Conservation (phyloP, 805 yeast species). For the Kodamaea lidongshanica region DNA sequence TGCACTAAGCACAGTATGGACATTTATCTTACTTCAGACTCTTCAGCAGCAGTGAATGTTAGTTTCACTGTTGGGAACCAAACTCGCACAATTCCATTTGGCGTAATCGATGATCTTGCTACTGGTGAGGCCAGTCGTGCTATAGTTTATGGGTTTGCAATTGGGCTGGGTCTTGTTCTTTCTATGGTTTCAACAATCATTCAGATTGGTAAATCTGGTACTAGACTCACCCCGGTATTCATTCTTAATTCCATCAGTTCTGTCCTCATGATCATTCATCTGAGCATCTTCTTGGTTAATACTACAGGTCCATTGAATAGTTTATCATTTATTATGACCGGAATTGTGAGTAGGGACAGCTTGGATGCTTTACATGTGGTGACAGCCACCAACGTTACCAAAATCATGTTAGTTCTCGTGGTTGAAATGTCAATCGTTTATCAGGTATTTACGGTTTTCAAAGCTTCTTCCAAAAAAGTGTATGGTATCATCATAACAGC, state of each 20-base stretch:
- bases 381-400: slow-evolving; percentile 58
- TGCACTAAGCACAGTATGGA: too few relatives aligned
- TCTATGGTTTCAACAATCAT: slow-evolving; percentile 6
- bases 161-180: slow-evolving; percentile 10
- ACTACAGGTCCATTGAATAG: slow-evolving; percentile 48
- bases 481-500: slow-evolving; percentile 36
- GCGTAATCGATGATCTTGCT: slow-evolving; percentile 6
- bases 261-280: slow-evolving; percentile 49
- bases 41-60: too few relatives aligned
- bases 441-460: slow-evolving; percentile 69
- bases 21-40: too few relatives aligned
- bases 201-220: slow-evolving; percentile 32
- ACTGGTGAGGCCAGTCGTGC: slow-evolving; percentile 2
- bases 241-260: slow-evolving; percentile 63
- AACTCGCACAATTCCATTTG: too few relatives aligned
- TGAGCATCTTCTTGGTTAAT: slow-evolving; percentile 53
- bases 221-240: slow-evolving; percentile 63
- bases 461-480: slow-evolving; percentile 44
- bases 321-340: slow-evolving; percentile 37
- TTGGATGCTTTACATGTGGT: slow-evolving; percentile 39
- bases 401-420: slow-evolving; percentile 50
- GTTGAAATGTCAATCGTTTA: slow-evolving; percentile 63
- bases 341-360: slow-evolving; percentile 21
- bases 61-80: too few relatives aligned
- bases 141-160: slow-evolving; percentile 7